Base-by-base conservation (phyloP, 2,329 filamentous ascomycete genomes). In the Tympanopsis confertula region DNA sequence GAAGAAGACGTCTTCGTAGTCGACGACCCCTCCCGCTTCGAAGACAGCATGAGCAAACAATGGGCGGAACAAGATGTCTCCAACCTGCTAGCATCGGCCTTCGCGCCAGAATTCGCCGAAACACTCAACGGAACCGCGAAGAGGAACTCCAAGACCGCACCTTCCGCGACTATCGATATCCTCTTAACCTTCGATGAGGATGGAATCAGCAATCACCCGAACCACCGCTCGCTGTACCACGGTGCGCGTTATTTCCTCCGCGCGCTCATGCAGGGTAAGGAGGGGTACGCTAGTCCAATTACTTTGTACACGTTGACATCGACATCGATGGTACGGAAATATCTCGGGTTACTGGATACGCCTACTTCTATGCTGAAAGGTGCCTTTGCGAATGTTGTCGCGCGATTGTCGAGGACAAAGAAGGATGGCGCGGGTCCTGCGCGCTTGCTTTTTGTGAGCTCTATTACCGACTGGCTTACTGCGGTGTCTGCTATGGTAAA, bases 401-500 rank as follows among this genome's bases (percentile, higher is more conserved):
- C n/a, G n/a, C n/a, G n/a, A n/a, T n/a, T n/a, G n/a, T n/a, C n/a
- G n/a, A n/a, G n/a, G n/a, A 13, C 30, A 7, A 10, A 12, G 10
- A 12, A 12, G 7, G 7, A 10, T 10, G 45, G 50, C 22, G 54
- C 10, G 7, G 30, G 30, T 33, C 61, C 65, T 4, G 53, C 50
- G 4, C 66, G 69, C 5, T 48, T 83, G 42, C 49, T 84, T 37
- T 79, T 74, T 47, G 63, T 82, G 17, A 82, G 68, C 53, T 69
- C 69, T 4, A 61, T 73, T 19, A 47, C 53, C 10, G 75, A 77
- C 50, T 58, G 73, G 48, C 69, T 33, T 7, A 13, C 56, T 33
- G 80, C 75, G 20, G 73, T 79, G 57, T 65, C 60, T 37, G 79
- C 81, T 1, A 86, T 86, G 81, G 77, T 75, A 2, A 65, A 63